Percentiles rank a stretch among this genome's conserved stretches.
Evolutionary conservation across 371 early-diverging fungal genomes (phyloP).

Genomic region (Zopfochytrium polystomum): DNA sequence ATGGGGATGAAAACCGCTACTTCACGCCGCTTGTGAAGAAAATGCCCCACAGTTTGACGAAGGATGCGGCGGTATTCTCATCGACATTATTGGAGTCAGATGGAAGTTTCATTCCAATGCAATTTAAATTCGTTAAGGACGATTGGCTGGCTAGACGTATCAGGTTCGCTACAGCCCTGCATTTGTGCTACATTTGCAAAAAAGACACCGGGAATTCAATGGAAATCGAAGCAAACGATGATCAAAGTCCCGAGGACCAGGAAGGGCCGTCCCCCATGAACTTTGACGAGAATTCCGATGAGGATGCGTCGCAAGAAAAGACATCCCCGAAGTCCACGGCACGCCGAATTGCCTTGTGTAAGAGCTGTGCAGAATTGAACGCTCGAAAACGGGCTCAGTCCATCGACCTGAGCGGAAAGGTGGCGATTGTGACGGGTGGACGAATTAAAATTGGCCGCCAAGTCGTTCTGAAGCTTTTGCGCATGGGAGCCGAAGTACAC

Average conservation of each 20-base stretch:
- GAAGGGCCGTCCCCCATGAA: not conserved
- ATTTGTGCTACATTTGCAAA: slow-evolving; percentile 30
- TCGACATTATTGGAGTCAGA: not conserved
- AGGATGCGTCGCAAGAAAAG: not conserved
- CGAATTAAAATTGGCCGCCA: slow-evolving; percentile 22
- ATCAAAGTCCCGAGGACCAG: not conserved
- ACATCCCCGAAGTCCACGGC: not conserved
- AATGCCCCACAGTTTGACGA: slow-evolving; percentile 1
- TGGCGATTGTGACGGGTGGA: slow-evolving; percentile 27
- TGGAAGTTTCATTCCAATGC: slow-evolving; percentile 17
- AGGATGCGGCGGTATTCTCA: not conserved
- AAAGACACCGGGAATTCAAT: slow-evolving; percentile 2
- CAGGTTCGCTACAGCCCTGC: slow-evolving; percentile 18
- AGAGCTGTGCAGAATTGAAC: slow-evolving; percentile 18
- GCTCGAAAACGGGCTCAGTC: slow-evolving; percentile 12
- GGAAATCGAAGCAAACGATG: not conserved
- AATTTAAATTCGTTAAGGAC: slow-evolving; percentile 26
- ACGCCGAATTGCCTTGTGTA: slow-evolving; percentile 20
- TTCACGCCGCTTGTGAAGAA: not conserved
- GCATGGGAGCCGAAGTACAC: slow-evolving; percentile 23
- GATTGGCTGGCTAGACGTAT: slow-evolving; percentile 9
- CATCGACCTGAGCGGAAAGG: slow-evolving; percentile 17
- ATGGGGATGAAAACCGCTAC: too few relatives aligned
- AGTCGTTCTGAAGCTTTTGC: slow-evolving; percentile 18
- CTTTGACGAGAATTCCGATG: slow-evolving; percentile 6